phyloP scores from a whole-genome alignment of 257 asterid species.

The Solanum neorickii region DNA sequence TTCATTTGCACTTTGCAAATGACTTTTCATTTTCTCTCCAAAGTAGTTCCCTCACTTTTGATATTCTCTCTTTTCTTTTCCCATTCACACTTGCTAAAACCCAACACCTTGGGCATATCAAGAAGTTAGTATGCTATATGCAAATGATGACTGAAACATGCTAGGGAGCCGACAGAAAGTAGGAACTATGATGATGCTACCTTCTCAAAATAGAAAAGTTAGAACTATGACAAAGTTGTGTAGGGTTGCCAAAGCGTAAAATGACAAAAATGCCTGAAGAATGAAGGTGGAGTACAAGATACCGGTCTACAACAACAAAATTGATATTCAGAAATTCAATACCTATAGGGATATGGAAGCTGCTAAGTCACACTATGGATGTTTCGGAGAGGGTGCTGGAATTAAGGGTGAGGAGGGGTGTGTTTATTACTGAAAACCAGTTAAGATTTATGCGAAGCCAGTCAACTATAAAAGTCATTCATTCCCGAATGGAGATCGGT shows the following conservation, averaged over 20 bases:
- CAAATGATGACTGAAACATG: not conserved
- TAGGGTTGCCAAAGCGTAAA: not conserved
- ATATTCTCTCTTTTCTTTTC: too few species aligned
- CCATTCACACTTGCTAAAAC: too few species aligned
- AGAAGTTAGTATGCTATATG: not conserved
- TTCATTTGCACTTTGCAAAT: too few species aligned
- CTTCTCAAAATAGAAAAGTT: not conserved
- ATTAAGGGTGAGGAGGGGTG: not conserved
- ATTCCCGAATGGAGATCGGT: not conserved
- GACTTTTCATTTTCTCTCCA: too few species aligned
- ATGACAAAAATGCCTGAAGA: not conserved
- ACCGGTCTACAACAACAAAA: not conserved
- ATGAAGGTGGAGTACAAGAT: not conserved
- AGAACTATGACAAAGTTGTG: not conserved
- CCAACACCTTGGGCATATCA: not conserved
- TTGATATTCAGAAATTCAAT: not conserved
- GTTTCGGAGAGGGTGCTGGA: not conserved
- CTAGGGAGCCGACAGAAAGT: not conserved
- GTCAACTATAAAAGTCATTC: not conserved
- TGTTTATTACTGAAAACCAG: not conserved
- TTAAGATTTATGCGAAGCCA: not conserved
- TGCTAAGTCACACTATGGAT: not conserved
- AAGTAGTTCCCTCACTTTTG: too few species aligned
- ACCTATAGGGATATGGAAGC: not conserved
- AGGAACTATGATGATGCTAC: not conserved